Evolutionary conservation across 352 stramenopile species (phyloP).

Genomic region (Pilasporangium apinafurcum): DNA sequence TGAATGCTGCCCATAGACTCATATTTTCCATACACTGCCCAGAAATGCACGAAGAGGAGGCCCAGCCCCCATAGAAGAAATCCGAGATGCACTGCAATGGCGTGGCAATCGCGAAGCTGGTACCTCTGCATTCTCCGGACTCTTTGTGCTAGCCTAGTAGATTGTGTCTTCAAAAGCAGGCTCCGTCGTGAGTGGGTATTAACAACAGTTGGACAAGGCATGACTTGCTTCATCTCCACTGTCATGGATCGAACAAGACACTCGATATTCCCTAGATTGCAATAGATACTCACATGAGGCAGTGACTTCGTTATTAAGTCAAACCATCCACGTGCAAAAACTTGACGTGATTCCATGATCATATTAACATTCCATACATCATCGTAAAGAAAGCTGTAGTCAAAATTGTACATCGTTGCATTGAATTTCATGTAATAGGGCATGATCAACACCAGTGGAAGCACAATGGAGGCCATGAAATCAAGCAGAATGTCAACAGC

Average conservation of each 20-base stretch:
- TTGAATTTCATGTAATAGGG: constrained; percentile 8
- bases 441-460: constrained; percentile 12
- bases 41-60: background rate
- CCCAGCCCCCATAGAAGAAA: constrained; percentile 1
- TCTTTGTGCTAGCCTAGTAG: no score
- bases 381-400: constrained; percentile 9
- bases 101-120: no score
- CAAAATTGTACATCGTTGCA: constrained; percentile 1
- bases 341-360: constrained; percentile 12
- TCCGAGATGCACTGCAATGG: background rate
- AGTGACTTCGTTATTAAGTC: constrained; percentile 13
- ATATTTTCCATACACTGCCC: background rate
- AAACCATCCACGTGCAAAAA: constrained; percentile 9
- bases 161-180: no score
- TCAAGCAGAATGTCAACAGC: constrained; percentile 19
- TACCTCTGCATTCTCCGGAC: no score
- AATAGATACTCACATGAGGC: constrained; percentile 11
- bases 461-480: constrained; percentile 12
- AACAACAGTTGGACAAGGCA: no score
- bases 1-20: no score
- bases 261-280: constrained; percentile 10
- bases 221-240: no score
- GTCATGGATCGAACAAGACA: background rate
- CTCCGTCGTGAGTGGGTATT: no score
- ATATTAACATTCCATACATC: constrained; percentile 15